Conservation (phyloP, 2,329 filamentous ascomycete species). For the Akanthomyces lecanii region DNA sequence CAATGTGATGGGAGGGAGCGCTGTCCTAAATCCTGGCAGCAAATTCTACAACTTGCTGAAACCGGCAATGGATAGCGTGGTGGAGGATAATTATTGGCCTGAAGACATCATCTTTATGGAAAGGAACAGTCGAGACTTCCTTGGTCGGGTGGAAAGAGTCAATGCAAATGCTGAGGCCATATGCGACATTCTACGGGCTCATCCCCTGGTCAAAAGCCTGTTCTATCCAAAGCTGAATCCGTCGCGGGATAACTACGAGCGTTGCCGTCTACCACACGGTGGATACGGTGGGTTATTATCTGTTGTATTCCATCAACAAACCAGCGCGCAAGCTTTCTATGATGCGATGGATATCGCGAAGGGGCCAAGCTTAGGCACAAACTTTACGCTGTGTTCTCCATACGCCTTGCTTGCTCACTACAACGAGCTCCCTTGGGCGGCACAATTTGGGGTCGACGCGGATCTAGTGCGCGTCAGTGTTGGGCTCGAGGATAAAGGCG, state of each 20-base stretch:
- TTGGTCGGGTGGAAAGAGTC: slow-evolving; percentile 74
- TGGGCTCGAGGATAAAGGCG: slow-evolving; percentile 73
- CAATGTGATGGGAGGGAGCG: slow-evolving; percentile 93
- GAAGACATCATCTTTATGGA: slow-evolving; percentile 95
- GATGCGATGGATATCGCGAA: slow-evolving; percentile 85
- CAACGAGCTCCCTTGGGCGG: slow-evolving; percentile 85
- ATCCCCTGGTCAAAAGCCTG: slow-evolving; percentile 64
- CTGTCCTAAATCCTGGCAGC: slow-evolving; percentile 61
- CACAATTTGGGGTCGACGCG: slow-evolving; percentile 72
- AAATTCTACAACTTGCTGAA: slow-evolving; percentile 69
- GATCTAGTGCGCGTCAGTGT: slow-evolving; percentile 83
- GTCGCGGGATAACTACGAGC: slow-evolving; percentile 71
- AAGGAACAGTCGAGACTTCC: slow-evolving; percentile 91
- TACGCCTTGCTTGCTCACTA: slow-evolving; percentile 93
- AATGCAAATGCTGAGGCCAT: slow-evolving; percentile 83
- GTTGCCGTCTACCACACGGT: slow-evolving; percentile 65
- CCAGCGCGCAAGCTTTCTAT: slow-evolving; percentile 75
- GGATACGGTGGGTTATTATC: slow-evolving; percentile 91
- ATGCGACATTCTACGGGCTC: slow-evolving; percentile 63
- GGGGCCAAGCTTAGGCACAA: slow-evolving; percentile 90
- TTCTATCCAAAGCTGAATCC: slow-evolving; percentile 82
- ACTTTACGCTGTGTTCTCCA: slow-evolving; percentile 89
- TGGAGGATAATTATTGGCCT: slow-evolving; percentile 88
- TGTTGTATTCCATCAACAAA: slow-evolving; percentile 67
- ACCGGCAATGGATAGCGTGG: slow-evolving; percentile 57